phyloP scores from a whole-genome alignment of 306 rosid species.

The Quercus dentata region DNA sequence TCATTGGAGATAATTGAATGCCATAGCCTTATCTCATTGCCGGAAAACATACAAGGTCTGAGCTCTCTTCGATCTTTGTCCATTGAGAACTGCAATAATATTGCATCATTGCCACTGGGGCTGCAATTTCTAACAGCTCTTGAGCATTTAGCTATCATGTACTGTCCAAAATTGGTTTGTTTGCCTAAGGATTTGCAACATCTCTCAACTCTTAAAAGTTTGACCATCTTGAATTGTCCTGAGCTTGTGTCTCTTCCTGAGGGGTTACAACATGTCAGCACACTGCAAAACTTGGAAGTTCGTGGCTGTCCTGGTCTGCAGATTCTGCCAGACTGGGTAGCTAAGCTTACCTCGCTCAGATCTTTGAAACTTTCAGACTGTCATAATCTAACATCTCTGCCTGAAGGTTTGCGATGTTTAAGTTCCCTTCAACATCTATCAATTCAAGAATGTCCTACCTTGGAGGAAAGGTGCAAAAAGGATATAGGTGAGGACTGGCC shows the following conservation, averaged over 20 bases:
- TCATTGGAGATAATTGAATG: constrained; percentile 26
- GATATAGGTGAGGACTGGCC: constrained; percentile 7
- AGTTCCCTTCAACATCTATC: constrained; percentile 25
- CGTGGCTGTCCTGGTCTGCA: constrained; percentile 8
- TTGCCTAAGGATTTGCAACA: neutral
- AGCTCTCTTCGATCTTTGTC: constrained; percentile 21
- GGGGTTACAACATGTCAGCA: constrained; percentile 4
- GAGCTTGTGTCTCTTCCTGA: constrained; percentile 13
- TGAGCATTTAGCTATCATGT: constrained; percentile 25
- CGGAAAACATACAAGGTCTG: constrained; percentile 14
- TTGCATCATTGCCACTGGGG: constrained; percentile 10
- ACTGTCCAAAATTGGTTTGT: constrained; percentile 7
- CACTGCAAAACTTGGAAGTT: constrained; percentile 24
- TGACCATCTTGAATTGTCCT: constrained; percentile 19
- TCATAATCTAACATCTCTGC: constrained; percentile 5
- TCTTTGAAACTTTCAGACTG: constrained; percentile 24
- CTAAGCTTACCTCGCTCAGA: constrained; percentile 13
- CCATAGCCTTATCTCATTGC: constrained; percentile 9
- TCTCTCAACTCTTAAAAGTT: constrained; percentile 19
- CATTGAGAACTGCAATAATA: constrained; percentile 18
- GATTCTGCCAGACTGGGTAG: constrained; percentile 19
- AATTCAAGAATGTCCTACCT: constrained; percentile 15
- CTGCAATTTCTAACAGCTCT: constrained; percentile 17
- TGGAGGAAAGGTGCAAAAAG: constrained; percentile 23
- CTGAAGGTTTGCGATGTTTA: constrained; percentile 10